Evolutionary conservation across 768 basidiomycete species (phyloP), one percentile per base, ranked within the genome.

Genomic region (Phlegmacium glaucopus): DNA sequence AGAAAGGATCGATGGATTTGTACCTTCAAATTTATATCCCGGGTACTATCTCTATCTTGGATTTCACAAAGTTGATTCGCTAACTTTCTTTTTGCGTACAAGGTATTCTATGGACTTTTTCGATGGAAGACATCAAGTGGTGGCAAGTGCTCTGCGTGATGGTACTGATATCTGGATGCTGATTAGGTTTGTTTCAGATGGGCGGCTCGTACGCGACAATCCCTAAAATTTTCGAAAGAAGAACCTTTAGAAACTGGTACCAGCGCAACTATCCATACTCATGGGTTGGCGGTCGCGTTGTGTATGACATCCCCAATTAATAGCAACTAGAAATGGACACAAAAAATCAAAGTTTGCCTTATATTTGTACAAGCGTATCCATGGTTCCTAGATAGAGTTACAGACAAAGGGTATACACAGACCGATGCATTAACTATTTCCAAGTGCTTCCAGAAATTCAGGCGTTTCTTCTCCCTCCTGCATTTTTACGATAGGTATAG

Each of bases 51-150:
- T 35, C 13, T 22, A 28, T 29, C 4, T 16, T 49, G 37, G 22
- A 39, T 22, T 12, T 30, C n/a, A 15, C 13, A 5, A 34, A 11
- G 22, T 27, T 13, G 26, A 15, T 52, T 28, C 47, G 38, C 25
- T 39, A 25, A 8, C 42, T 28, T 38, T 32, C 42, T 44, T 8
- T 38, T 46, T 44, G 18, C 50, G 4, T 12, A 32, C 6, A 58
- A 87, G 85, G 15, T 89, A 86, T 57, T 90, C 90, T 13, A 74
- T 72, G 51, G 95, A 98, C 69, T 98, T 98, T 70, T 93, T 92
- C 63, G 96, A 98, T 64, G 79, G 72, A 5, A 76, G 80, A 55
- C 91, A 99, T 64, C 81, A 82, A 43, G 82, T 94, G 22, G 91
- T 96, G 63, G 89, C 94, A 72, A 54, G 91, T 82, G 37, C 15